Conservation (phyloP, 116 monocot genomes). For the Trichopus zeylanicus region DNA sequence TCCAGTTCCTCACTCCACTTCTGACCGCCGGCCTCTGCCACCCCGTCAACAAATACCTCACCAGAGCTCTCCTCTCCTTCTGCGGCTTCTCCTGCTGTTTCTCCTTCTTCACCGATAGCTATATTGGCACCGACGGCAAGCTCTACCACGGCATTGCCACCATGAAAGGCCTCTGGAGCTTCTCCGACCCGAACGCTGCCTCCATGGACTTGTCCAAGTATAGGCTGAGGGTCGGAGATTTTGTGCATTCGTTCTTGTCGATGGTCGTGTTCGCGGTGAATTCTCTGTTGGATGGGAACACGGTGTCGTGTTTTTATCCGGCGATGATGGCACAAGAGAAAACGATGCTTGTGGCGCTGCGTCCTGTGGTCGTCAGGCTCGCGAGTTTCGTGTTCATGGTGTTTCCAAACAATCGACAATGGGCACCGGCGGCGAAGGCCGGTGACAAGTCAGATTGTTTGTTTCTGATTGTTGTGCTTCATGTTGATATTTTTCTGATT, state of each 20-base stretch:
- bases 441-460: too few relatives aligned
- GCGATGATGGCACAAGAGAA: conserved; percentile 17
- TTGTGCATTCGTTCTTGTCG: conserved; percentile 39
- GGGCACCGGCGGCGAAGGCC: too few relatives aligned
- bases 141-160: conserved; percentile 59
- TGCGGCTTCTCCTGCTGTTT: conserved; percentile 46
- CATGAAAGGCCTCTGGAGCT: conserved; percentile 24
- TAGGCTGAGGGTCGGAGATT: conserved; percentile 41
- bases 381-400: conserved; percentile 27
- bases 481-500: too few relatives aligned
- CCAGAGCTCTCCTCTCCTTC: conserved; percentile 26
- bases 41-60: conserved; percentile 28
- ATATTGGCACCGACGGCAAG: conserved; percentile 30
- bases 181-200: conserved; percentile 17
- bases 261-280: conserved; percentile 45
- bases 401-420: conserved; percentile 62
- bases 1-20: conserved; percentile 56
- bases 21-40: conserved; percentile 47
- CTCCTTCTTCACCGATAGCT: conserved; percentile 69
- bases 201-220: conserved; percentile 31
- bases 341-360: conserved; percentile 35
- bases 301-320: conserved; percentile 49
- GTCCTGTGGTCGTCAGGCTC: conserved; percentile 25
- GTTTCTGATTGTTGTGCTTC: too few relatives aligned
- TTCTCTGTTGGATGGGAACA: conserved; percentile 35